Base-by-base conservation (phyloP, 176 grass and related monocot species). In the Bromus sterilis region DNA sequence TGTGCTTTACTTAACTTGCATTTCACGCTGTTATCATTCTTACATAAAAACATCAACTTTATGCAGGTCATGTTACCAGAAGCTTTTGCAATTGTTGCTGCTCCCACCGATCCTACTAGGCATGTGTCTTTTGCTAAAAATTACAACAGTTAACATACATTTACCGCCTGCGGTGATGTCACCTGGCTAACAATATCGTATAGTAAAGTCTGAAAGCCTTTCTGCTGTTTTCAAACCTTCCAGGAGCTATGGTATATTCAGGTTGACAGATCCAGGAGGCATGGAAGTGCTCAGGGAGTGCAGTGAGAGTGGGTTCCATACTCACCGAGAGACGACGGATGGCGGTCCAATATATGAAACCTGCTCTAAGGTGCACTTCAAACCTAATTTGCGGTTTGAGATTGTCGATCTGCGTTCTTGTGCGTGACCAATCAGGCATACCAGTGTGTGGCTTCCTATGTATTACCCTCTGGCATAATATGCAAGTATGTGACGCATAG, bases 191-290 rank as follows among this genome's bases (percentile, higher is more conserved):
- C 15, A 28, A 75, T 80, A 80, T 64, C 3, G 4, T 67, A 21
- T 0, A 43, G n/a, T 78, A 25, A 56, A 75, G 77, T 90, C 71
- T 88, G 63, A 84, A 68, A 62, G 5, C 57, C 11, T 12, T 36
- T 4, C 21, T 30, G 28, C 16, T 85, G 65, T 79, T 81, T 30
- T 33, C 49, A 26, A 88, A 81, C 67, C 16, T 75, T 86, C 36
- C 63, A 99, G 96, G 88, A 89, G n/a, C 51, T 93, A 77, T 75
- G 96, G 96, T 70, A 99, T 99, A 89, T 99, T 99, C 71, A 86
- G 96, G 76, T 48, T 99, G 35, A 91, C 93, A 68, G 80, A 98
- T 58, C 90, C 96, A 18, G 90, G 86, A 86, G 95, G 96, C 36
- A 93, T 95, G 83, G 25, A 70, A 48, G 68, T 93, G 25, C 77